Evolutionary conservation across 2,329 filamentous ascomycete species (phyloP).

Genomic region (Fusarium coffeatum): DNA sequence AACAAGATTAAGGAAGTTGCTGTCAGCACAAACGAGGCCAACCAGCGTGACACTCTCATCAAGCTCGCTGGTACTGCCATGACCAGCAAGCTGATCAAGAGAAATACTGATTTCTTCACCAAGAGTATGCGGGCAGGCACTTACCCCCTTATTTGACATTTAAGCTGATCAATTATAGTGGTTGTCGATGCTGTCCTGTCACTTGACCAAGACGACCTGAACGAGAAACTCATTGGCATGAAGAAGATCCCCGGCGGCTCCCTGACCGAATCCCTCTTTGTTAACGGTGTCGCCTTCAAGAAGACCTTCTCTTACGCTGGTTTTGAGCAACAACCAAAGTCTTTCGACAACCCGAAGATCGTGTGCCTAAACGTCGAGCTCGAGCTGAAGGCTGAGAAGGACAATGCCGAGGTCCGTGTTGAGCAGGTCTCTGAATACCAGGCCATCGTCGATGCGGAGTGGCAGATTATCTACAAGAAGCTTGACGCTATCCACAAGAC

Average conservation of each 20-base stretch:
- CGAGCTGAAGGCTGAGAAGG: slow-evolving; percentile 98
- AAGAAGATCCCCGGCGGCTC: slow-evolving; percentile 99
- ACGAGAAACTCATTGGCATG: slow-evolving; percentile 97
- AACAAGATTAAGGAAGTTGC: slow-evolving; percentile 99
- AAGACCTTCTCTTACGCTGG: slow-evolving; percentile 99
- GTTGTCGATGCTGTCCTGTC: slow-evolving; percentile 96
- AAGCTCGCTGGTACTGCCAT: slow-evolving; percentile 96
- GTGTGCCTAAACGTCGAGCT: slow-evolving; percentile 98
- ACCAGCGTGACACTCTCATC: slow-evolving; percentile 85
- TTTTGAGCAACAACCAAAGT: slow-evolving; percentile 99
- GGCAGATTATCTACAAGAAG: slow-evolving; percentile 99
- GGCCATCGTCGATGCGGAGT: slow-evolving; percentile 98
- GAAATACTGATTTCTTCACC: slow-evolving; percentile 96
- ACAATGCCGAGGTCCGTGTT: slow-evolving; percentile 97
- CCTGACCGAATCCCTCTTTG: slow-evolving; percentile 93
- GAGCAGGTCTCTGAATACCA: slow-evolving; percentile 99
- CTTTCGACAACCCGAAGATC: slow-evolving; percentile 93
- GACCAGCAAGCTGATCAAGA: slow-evolving; percentile 99
- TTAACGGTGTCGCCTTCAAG: slow-evolving; percentile 99
- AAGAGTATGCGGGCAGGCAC: slow-evolving; percentile 73
- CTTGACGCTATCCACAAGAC: slow-evolving; percentile 94
- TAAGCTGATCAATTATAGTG: slow-evolving; percentile 69
- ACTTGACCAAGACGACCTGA: slow-evolving; percentile 94
- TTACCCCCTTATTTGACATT: background rate
- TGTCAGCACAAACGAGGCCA: slow-evolving; percentile 83